Evolutionary conservation across 805 yeast genomes (phyloP), one percentile per base, ranked within the genome.

Genomic region (Schwanniomyces sp.): DNA sequence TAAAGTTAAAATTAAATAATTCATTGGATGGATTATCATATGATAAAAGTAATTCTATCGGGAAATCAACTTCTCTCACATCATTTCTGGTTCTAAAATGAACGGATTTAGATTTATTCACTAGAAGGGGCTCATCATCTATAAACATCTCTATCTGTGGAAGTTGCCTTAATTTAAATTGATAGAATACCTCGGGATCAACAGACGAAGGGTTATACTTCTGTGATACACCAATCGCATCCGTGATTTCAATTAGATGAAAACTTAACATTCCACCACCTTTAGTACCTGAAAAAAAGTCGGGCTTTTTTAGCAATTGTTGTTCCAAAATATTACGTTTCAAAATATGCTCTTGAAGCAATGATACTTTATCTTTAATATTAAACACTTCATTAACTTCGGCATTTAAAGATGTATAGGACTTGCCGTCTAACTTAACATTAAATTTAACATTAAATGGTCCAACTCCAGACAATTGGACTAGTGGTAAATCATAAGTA

Each of bases 381-480:
- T 16, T 41, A 12, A 45, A 29, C 11, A 24, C 47, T 28, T 38
- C 42, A 16, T 41, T 43, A 5, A 68, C 46, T 0, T 65, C 58
- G 5, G 58, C 46, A 39, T 66, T 60, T 49, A 69, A 60, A 1
- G 55, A 49, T 26, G 55, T 54, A 29, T 58, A 39, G 2, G 40
- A 41, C 18, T 54, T 52, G 4, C 70, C 75, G 46, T 66, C 60
- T 14, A 66, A 44, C 17, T 49, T 58, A 2, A 66, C 49, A 5
- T 57, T 57, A 9, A 72, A 53, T 42, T 61, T 59, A 8, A 66
- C 57, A 10, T 51, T 55, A 10, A 67, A 47, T 0, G 99, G 98
- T 0, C 92, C 85, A 1, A 90, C 87, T 45, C 98, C 97, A 16
- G 72, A 66, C 1, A 85, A 79, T 1, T 76, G 70, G 28, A 92